Percentiles rank a stretch among this genome's conserved stretches.
These are phyloP conservation scores for Blastomyces silverae DNA, from an alignment of 2,329 filamentous ascomycete species.

Conservation along the genomic window DNA sequence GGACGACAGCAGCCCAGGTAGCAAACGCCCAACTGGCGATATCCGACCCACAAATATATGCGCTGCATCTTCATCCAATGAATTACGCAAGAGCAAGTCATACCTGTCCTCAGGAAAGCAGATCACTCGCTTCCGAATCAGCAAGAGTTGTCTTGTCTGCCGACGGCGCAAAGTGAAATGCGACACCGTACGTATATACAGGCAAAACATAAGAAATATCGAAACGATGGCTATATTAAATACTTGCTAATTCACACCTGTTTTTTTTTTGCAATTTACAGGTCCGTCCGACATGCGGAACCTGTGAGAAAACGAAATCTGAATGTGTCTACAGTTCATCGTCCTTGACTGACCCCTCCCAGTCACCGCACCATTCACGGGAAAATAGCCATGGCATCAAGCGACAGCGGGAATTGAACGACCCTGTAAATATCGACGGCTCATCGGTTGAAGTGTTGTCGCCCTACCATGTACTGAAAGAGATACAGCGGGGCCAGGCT, in stretches of 20 bases:
- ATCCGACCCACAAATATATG: not conserved
- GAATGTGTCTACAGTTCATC: constrained; percentile 39
- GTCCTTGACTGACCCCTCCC: constrained; percentile 19
- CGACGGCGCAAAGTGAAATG: constrained; percentile 45
- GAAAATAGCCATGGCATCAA: constrained; percentile 31
- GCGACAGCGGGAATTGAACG: constrained; percentile 19
- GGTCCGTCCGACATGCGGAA: constrained; percentile 43
- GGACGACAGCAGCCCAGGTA: not conserved
- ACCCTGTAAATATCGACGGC: constrained; percentile 17
- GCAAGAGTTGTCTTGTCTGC: constrained; percentile 44
- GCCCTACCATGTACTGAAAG: constrained; percentile 28
- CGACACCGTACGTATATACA: constrained; percentile 20
- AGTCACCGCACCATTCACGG: constrained; percentile 12
- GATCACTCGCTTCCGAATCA: constrained; percentile 44
- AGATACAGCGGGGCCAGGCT: constrained; percentile 23
- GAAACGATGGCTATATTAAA: not conserved
- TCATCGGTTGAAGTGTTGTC: constrained; percentile 29
- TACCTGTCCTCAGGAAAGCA: constrained; percentile 30
- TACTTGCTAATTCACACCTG: constrained; percentile 10
- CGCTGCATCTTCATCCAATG: not conserved
- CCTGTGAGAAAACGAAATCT: constrained; percentile 40
- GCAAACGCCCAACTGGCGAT: not conserved
- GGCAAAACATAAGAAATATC: not conserved
- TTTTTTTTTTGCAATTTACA: constrained; percentile 17
- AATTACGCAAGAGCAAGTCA: not conserved